A percentile compares a stretch with the other conserved stretches of the same genome.
Conservation (phyloP, 306 rosid genomes). For the Oxytropis ochrocephala region DNA sequence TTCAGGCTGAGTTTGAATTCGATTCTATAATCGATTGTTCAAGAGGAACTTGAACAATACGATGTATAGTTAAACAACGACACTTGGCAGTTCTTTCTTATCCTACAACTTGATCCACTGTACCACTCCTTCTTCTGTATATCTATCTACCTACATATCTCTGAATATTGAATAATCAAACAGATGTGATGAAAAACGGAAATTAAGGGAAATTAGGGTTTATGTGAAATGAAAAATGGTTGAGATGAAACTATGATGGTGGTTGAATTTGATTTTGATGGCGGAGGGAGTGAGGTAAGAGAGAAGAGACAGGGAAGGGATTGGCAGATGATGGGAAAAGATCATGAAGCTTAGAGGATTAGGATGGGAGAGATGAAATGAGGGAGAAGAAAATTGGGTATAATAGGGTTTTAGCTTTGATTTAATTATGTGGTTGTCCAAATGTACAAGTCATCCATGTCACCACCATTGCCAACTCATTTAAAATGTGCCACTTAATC, state of each 20-base stretch:
- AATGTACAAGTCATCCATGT: too few species aligned
- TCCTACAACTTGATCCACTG: neutral
- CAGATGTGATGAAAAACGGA: too few species aligned
- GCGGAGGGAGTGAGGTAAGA: neutral
- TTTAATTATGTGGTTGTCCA: too few species aligned
- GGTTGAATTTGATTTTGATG: neutral
- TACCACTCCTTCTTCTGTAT: neutral
- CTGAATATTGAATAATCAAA: too few species aligned
- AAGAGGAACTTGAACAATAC: constrained; percentile 98
- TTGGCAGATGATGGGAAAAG: neutral
- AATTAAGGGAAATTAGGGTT: neutral
- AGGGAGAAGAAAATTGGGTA: too few species aligned
- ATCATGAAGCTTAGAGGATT: too few species aligned
- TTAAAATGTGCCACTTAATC: too few species aligned
- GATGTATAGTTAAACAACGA: constrained; percentile 93
- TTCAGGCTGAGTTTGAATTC: constrained; percentile 64
- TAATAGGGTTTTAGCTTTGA: too few species aligned
- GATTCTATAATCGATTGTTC: constrained; percentile 94
- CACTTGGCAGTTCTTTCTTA: constrained; percentile 76
- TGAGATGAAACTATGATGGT: neutral
- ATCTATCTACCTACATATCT: too few species aligned
- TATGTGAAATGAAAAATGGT: neutral
- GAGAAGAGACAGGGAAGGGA: neutral
- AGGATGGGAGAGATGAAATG: too few species aligned
- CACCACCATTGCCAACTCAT: too few species aligned